phyloP scores from a whole-genome alignment of 2,329 filamentous ascomycete genomes.

The Dryadomyces quercivorus region DNA sequence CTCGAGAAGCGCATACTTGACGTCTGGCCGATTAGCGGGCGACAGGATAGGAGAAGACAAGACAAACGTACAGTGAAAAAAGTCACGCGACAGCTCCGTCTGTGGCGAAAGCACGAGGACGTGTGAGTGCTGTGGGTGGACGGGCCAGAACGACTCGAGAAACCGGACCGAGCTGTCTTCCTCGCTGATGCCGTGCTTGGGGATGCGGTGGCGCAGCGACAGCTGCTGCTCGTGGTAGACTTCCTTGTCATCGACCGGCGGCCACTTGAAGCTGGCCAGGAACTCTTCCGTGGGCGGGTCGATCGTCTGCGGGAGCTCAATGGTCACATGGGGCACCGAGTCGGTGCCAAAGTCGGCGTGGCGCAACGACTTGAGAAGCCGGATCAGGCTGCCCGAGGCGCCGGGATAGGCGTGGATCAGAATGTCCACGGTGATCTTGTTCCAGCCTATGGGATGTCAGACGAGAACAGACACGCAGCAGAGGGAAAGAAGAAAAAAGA shows the following conservation, averaged over 20 bases:
- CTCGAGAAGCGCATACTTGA: slow-evolving; percentile 66
- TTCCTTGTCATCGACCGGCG: slow-evolving; percentile 31
- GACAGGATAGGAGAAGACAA: background rate
- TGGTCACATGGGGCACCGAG: slow-evolving; percentile 60
- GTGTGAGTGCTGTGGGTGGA: slow-evolving; percentile 50
- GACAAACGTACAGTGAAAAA: slow-evolving; percentile 56
- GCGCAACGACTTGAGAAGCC: slow-evolving; percentile 64
- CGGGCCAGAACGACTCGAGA: slow-evolving; percentile 80
- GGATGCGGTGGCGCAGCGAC: slow-evolving; percentile 63
- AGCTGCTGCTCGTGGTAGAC: slow-evolving; percentile 37
- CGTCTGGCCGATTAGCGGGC: slow-evolving; percentile 29
- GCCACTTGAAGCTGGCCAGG: slow-evolving; percentile 56
- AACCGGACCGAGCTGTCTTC: slow-evolving; percentile 65
- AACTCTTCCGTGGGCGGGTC: slow-evolving; percentile 54
- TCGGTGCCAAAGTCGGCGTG: slow-evolving; percentile 64
- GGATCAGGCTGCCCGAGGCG: slow-evolving; percentile 62
- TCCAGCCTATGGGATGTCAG: slow-evolving; percentile 49
- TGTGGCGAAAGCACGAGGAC: slow-evolving; percentile 78
- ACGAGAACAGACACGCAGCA: background rate
- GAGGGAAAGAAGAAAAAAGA: background rate
- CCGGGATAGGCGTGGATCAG: slow-evolving; percentile 62
- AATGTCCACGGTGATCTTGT: slow-evolving; percentile 67
- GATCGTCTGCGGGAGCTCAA: slow-evolving; percentile 65
- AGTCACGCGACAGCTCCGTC: slow-evolving; percentile 65
- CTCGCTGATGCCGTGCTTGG: slow-evolving; percentile 43